These are phyloP conservation scores for carrot (Daucus carota) DNA, from an alignment of 129 eudicot species.

Conservation along the genomic window DH1_v3.0 NC_030381.2:28620501-28621000, in stretches of 20 bases:
- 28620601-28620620: slow-evolving; percentile 15
- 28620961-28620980: no score
- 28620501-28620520: slow-evolving; percentile 9
- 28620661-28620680: slow-evolving; percentile 14
- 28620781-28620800: neutral
- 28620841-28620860: no score
- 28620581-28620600: neutral
- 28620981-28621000: no score
- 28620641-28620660: slow-evolving; percentile 11
- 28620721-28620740: neutral
- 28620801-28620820: neutral
- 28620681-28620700: slow-evolving; percentile 23
- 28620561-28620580: neutral
- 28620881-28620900: no score
- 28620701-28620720: neutral
- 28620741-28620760: neutral
- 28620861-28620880: no score
- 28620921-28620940: no score
- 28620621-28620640: slow-evolving; percentile 14
- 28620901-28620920: no score
- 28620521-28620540: neutral
- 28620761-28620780: neutral
- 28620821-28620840: neutral
- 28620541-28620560: neutral
- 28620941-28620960: no score